A percentile compares a stretch with the other conserved stretches of the same genome.
Evolutionary conservation across 768 basidiomycete species (phyloP).

Genomic region (Vishniacozyma victoriae): DNA sequence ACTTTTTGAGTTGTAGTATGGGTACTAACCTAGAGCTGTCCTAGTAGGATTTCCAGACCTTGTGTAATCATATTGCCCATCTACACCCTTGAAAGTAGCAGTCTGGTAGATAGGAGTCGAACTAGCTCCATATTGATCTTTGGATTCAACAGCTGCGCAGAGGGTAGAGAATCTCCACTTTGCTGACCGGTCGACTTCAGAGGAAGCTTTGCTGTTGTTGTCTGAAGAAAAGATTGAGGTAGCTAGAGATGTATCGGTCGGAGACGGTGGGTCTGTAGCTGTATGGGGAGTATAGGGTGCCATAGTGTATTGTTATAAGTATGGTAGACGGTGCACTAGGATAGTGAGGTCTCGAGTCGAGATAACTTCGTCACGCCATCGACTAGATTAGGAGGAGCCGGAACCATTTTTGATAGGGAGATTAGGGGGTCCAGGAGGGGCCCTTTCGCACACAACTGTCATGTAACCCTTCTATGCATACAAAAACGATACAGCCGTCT

Average conservation of each 20-base stretch:
- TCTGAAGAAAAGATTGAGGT: constrained; percentile 33
- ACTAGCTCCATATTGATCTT: constrained; percentile 91
- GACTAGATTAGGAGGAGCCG: no score
- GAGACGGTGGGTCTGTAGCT: constrained; percentile 21
- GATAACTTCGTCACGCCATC: no score
- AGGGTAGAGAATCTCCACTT: constrained; percentile 45
- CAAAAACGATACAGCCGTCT: no score
- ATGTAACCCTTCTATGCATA: no score
- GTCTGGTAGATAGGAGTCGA: constrained; percentile 97
- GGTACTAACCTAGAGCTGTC: constrained; percentile 75
- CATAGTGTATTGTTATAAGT: neutral
- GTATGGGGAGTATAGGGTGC: neutral
- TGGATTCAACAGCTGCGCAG: constrained; percentile 53
- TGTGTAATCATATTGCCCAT: constrained; percentile 79
- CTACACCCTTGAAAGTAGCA: constrained; percentile 92
- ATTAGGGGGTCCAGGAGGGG: no score
- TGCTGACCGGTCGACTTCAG: constrained; percentile 19
- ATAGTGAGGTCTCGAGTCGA: neutral
- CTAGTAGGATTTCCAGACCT: constrained; percentile 95
- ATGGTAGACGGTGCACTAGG: neutral
- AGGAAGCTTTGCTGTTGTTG: constrained; percentile 7
- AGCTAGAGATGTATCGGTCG: constrained; percentile 37
- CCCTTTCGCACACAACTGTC: no score
- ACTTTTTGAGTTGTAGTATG: neutral
- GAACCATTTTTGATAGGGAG: no score